Base-by-base conservation (phyloP, 345 rosid genomes). In the Populus deltoides region DNA sequence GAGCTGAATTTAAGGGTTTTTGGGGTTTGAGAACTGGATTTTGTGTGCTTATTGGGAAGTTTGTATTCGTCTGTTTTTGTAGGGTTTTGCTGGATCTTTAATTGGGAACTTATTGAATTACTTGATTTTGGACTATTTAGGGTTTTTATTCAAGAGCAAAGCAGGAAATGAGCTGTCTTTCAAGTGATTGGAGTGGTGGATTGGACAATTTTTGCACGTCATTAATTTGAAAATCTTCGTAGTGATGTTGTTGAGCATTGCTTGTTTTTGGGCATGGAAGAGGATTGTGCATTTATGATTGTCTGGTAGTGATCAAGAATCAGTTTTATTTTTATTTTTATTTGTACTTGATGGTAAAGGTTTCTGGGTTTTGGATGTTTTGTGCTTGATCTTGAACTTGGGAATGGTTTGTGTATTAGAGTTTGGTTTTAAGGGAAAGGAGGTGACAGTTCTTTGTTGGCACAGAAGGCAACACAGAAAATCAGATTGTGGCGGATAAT, bases 191-290 rank as follows among this genome's bases (percentile, higher is more conserved):
- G 68, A 75, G 73, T 65, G 49, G 75, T 77, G 74, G 51, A 65
- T 75, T 82, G 73, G 76, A 57, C 77, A 68, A 77, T 57, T n/a
- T 22, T 57, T 57, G 63, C 27, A 8, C 24, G 25, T 57, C 63
- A 25, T n/a, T 57, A 57, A 3, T 82, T 25, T 79, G 77, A 76
- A 80, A 62, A 63, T 86, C 85, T 74, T 22, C 66, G 10, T 63
- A 78, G 63, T 67, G 72, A 24, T 57, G 70, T 74, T 67, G 17
- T 67, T 71, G 66, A 75, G 36, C 74, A 69, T 82, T 85, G 53
- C 73, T 75, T 27, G 73, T 57, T 63, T 72, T 84, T 75, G 84
- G 86, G 72, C 62, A 85, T 85, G 90, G 84, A 82, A 82, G 88
- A 87, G 79, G 86, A 87, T 81, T 82, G 87, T 84, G 45, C 70